Percentiles rank a stretch among this genome's conserved stretches.
phyloP scores from a whole-genome alignment of 495 filamentous ascomycete species.

The Xylaria longipes region DNA sequence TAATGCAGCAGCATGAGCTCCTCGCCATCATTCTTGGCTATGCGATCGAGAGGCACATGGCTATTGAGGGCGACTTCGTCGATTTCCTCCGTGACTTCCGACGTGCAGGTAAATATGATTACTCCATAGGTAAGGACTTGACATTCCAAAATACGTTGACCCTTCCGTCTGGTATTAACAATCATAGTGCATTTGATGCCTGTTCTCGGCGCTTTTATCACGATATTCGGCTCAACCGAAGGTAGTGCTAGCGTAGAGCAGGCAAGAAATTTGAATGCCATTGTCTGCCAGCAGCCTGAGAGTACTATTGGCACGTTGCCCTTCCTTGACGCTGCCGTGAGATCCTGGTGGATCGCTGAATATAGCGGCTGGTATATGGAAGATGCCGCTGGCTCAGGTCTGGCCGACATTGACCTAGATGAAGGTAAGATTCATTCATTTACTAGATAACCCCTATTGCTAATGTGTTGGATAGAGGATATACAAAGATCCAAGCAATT shows the following conservation, averaged over 20 bases:
- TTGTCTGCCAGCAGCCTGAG: conserved; percentile 68
- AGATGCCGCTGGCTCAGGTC: conserved; percentile 58
- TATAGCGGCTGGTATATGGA: conserved; percentile 91
- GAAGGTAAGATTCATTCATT: conserved; percentile 38
- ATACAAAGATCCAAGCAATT: conserved; percentile 73
- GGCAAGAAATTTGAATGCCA: conserved; percentile 71
- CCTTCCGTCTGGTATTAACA: conserved; percentile 11
- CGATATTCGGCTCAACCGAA: conserved; percentile 76
- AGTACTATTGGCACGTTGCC: conserved; percentile 70
- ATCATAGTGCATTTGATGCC: conserved; percentile 80
- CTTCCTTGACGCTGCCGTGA: conserved; percentile 76
- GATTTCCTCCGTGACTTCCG: conserved; percentile 68
- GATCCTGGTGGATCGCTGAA: conserved; percentile 85
- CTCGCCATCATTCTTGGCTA: conserved; percentile 78
- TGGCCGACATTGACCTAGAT: conserved; percentile 60
- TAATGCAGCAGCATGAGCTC: conserved; percentile 86
- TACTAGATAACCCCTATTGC: conserved; percentile 26
- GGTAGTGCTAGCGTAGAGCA: conserved; percentile 62
- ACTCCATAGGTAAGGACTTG: conserved; percentile 32
- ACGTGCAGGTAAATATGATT: conserved; percentile 50
- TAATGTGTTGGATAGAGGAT: conserved; percentile 56
- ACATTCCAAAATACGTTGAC: neutral
- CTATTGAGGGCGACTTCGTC: conserved; percentile 72
- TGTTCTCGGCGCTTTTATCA: conserved; percentile 72
- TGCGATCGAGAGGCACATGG: conserved; percentile 75